Base-by-base conservation (phyloP, 768 basidiomycete species). In the Kwoniella sp. region DNA sequence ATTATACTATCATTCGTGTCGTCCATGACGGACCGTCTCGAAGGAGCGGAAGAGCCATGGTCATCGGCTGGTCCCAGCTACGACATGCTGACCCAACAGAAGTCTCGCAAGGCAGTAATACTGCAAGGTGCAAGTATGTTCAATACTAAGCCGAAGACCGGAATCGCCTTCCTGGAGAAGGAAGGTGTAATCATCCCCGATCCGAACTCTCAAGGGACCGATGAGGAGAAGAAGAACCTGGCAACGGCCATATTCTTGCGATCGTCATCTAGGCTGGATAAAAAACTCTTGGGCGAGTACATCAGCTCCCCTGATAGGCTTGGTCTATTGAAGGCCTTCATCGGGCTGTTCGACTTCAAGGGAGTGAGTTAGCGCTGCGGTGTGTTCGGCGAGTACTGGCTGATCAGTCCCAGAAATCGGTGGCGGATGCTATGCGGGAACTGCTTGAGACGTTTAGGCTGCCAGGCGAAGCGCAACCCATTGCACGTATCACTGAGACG, bases 381-480 rank as follows among this genome's bases (percentile, higher is more conserved):
- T 19, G 28, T 50, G 20, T 9, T 25, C 20, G 34, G 3, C 14
- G 4, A 25, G 25, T 7, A 52, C 15, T 4, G 14, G 33, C 34
- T 37, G 14, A 36, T 32, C 15, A 14, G 22, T 25, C 8, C 19
- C 59, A 96, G 91, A 93, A 93, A 86, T 82, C 85, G 14, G 81
- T 95, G 55, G 91, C 89, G 14, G 95, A 99, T 55, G 93, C 91
- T 1, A 85, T 99, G 86, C 83, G 95, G 20, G 91, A 96, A 68
- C 76, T 98, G 51, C 79, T 99, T 9, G 95, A 98, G 70, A 79
- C 84, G 5, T 96, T 99, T 78, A 82, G 95, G 50, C 79, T 99
- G 32, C 95, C 95, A 0, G 95, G 95, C 46, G 95, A 99, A 70
- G 69, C 89, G 6, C 92, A 96, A 67, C 95, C 95, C 58, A 99